Percentiles rank a stretch among this genome's conserved stretches.
Evolutionary conservation across 2,329 filamentous ascomycete species (phyloP).

Genomic region (Zasmidium citrigriseum): DNA sequence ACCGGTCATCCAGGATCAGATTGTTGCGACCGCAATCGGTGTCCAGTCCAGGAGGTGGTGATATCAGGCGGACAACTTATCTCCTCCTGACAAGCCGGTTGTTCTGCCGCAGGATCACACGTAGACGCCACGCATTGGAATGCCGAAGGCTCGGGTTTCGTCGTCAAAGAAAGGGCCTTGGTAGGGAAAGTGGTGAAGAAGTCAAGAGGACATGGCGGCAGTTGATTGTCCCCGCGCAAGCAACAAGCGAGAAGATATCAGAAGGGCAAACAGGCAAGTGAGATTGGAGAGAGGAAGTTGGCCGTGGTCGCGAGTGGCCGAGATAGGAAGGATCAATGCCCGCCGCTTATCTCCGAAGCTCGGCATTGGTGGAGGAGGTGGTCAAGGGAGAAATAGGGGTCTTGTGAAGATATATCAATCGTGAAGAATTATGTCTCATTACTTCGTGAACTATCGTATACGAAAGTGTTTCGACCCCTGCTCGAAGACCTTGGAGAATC

Average conservation of each 20-base stretch:
- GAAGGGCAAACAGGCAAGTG: neutral
- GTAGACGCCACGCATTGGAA: neutral
- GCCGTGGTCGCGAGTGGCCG: conserved; percentile 5
- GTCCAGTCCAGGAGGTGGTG: neutral
- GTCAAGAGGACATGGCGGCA: neutral
- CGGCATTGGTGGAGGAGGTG: neutral
- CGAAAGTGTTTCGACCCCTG: too few relatives aligned
- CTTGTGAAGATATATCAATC: neutral
- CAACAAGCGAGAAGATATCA: too few relatives aligned
- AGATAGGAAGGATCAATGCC: conserved; percentile 3
- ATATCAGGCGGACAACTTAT: neutral
- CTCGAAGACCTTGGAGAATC: too few relatives aligned
- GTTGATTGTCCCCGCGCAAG: neutral
- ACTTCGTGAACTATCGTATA: neutral
- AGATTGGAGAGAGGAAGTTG: neutral
- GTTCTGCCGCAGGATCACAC: neutral
- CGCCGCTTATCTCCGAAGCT: neutral
- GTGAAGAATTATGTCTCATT: neutral
- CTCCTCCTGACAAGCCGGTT: neutral
- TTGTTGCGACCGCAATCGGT: neutral
- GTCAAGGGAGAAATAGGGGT: neutral
- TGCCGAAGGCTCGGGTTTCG: neutral
- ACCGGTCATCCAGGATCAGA: neutral
- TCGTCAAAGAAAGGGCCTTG: too few relatives aligned
- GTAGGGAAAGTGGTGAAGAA: neutral